These are phyloP conservation scores for Teratosphaeria epicoccoides DNA, from an alignment of 2,329 filamentous ascomycete species.

Conservation along the genomic window DNA sequence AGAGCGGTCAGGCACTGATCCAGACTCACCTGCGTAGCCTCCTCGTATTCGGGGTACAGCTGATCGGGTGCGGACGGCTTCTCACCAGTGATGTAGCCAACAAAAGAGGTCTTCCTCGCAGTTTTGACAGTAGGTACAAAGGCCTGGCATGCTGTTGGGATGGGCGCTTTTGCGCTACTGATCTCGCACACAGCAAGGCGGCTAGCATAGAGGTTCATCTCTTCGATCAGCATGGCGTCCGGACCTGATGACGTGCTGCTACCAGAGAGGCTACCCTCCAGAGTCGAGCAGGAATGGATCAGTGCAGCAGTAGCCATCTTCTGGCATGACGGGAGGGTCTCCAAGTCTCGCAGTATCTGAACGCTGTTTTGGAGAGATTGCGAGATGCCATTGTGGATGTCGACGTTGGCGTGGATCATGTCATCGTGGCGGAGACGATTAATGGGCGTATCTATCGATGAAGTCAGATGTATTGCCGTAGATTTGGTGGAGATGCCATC, in stretches of 20 bases:
- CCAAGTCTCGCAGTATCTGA: constrained; percentile 34
- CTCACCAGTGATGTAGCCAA: constrained; percentile 14
- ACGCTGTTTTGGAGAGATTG: constrained; percentile 26
- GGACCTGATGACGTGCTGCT: neutral
- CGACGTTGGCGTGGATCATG: constrained; percentile 1
- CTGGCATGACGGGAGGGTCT: constrained; percentile 41
- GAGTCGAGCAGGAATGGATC: constrained; percentile 42
- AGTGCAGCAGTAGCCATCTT: constrained; percentile 42
- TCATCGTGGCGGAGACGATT: neutral
- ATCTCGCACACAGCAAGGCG: constrained; percentile 55
- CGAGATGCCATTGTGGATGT: constrained; percentile 3
- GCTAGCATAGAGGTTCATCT: constrained; percentile 49
- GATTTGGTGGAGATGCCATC: too few relatives aligned
- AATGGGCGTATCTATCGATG: neutral
- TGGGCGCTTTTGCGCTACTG: constrained; percentile 37
- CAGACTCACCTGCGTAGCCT: constrained; percentile 28
- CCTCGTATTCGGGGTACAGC: constrained; percentile 14
- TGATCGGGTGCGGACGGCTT: constrained; percentile 6
- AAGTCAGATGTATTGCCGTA: too few relatives aligned
- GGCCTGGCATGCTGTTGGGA: constrained; percentile 42
- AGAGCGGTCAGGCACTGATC: constrained; percentile 41
- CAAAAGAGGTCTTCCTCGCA: constrained; percentile 19
- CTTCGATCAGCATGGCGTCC: constrained; percentile 27
- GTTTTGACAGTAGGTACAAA: constrained; percentile 34
- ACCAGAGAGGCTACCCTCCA: constrained; percentile 27